A percentile compares a stretch with the other conserved stretches of the same genome.
These are phyloP conservation scores for Phytophthora brassicae DNA, from an alignment of 352 stramenopile genomes.

Conservation along the genomic window DNA sequence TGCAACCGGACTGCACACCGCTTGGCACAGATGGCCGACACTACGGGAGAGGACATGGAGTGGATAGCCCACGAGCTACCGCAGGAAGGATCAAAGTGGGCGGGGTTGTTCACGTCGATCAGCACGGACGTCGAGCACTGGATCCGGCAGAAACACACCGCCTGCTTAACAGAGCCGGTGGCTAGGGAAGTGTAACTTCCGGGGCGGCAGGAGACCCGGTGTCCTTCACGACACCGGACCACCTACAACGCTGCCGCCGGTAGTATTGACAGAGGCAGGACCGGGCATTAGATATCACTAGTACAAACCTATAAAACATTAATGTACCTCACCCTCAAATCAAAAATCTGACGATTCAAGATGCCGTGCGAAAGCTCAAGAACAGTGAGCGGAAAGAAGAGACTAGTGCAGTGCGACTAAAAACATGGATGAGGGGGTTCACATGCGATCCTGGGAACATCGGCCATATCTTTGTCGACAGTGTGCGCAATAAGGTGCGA, in stretches of 20 bases:
- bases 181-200: neutral
- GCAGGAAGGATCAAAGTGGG: neutral
- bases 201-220: neutral
- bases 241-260: neutral
- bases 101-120: neutral
- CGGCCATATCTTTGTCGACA: neutral
- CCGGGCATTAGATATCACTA: neutral
- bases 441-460: neutral
- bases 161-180: too few relatives aligned
- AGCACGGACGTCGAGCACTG: neutral
- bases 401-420: neutral
- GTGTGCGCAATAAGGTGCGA: neutral
- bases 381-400: neutral
- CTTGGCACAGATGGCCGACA: too few relatives aligned
- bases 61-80: too few relatives aligned
- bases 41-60: too few relatives aligned
- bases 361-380: neutral
- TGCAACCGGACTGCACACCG: too few relatives aligned
- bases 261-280: neutral
- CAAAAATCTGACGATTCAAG: too few relatives aligned
- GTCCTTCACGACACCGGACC: neutral
- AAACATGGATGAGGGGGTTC: slow-evolving; percentile 1
- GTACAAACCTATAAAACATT: neutral
- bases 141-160: neutral
- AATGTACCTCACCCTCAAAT: neutral